Evolutionary conservation across 2,329 filamentous ascomycete genomes (phyloP).

Genomic region (Scopulariopsis brevicaulis): DNA sequence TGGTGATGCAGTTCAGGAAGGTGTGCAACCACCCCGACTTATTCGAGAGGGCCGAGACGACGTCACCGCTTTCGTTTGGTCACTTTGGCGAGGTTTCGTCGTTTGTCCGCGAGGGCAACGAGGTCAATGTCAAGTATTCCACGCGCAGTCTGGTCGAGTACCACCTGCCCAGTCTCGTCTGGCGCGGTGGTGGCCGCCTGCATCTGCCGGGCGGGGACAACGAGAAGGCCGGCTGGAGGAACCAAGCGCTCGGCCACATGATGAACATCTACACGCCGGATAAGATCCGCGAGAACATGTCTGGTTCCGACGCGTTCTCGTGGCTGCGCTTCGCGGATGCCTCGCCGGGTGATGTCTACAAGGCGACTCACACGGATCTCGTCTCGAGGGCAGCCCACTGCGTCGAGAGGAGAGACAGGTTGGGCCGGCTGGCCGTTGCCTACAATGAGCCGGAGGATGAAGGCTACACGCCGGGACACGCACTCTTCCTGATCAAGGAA

Average conservation of each 20-base stretch:
- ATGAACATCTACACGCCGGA: slow-evolving; percentile 87
- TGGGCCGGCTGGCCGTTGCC: slow-evolving; percentile 53
- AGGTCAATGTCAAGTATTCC: slow-evolving; percentile 75
- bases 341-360: slow-evolving; percentile 61
- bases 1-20: slow-evolving; percentile 99
- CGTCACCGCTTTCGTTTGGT: slow-evolving; percentile 72
- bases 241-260: slow-evolving; percentile 64
- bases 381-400: slow-evolving; percentile 64
- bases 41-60: slow-evolving; percentile 88
- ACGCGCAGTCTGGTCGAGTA: slow-evolving; percentile 81
- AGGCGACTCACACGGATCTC: slow-evolving; percentile 55
- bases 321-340: slow-evolving; percentile 81
- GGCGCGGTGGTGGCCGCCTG: slow-evolving; percentile 67
- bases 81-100: slow-evolving; percentile 92
- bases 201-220: slow-evolving; percentile 66
- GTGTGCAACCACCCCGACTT: slow-evolving; percentile 98
- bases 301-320: slow-evolving; percentile 60
- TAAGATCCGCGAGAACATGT: slow-evolving; percentile 55
- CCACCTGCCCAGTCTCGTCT: slow-evolving; percentile 69
- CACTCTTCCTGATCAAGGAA: slow-evolving; percentile 70
- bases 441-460: slow-evolving; percentile 57
- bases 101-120: slow-evolving; percentile 78
- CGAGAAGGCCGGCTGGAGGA: slow-evolving; percentile 63
- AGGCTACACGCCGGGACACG: slow-evolving; percentile 59
- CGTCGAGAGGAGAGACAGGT: slow-evolving; percentile 39